Conservation (phyloP, 345 rosid genomes). For the Eucalyptus urophylla region DNA sequence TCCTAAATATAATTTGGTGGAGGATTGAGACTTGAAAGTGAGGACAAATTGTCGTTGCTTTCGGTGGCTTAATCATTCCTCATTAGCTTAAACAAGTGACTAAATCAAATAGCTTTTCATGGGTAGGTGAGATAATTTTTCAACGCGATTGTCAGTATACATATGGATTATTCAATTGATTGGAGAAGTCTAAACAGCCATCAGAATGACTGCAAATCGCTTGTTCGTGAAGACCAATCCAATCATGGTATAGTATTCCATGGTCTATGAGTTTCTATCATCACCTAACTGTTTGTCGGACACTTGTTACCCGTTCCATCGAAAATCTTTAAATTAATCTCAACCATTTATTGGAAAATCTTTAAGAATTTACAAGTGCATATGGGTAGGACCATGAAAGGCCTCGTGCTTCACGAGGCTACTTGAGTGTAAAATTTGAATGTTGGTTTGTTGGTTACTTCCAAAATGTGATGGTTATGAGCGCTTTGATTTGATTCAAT, state of each 20-base stretch:
- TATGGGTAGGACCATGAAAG: neutral
- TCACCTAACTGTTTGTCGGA: neutral
- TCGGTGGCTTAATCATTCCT: neutral
- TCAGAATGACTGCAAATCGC: neutral
- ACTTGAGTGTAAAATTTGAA: neutral
- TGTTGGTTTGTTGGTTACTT: neutral
- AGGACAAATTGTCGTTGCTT: neutral
- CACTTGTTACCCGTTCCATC: neutral
- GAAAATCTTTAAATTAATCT: neutral
- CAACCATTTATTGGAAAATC: neutral
- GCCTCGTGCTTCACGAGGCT: neutral
- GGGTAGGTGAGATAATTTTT: neutral
- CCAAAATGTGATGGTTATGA: neutral
- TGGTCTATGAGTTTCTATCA: neutral
- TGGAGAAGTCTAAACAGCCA: neutral
- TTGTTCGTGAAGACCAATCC: neutral
- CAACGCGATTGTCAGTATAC: fast-evolving
- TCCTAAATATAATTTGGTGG: neutral
- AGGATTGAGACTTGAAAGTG: neutral
- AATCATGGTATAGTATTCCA: neutral
- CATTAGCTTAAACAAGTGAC: neutral
- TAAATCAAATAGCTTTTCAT: neutral
- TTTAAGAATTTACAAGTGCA: neutral
- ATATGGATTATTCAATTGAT: neutral
- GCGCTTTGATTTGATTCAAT: neutral